Evolutionary conservation across 2,329 filamentous ascomycete genomes (phyloP), one percentile per base, ranked within the genome.

Genomic region (Diaporthe eres): DNA sequence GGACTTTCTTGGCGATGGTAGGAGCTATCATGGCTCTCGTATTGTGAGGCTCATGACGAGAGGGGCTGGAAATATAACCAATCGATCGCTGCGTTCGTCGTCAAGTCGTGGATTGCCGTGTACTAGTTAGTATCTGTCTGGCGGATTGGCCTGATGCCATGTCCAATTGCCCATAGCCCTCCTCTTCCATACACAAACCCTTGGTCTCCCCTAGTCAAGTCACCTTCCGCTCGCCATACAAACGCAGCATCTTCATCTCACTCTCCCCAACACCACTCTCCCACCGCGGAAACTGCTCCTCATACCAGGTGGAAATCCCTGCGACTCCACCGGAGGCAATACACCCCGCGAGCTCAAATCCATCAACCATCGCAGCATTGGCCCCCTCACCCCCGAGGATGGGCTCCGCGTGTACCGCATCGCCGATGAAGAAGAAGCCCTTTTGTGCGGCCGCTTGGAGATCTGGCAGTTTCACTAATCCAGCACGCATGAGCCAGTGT

Each of bases 281-380:
- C 57, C 57, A 60, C 31, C 31, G 57, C 19, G 10, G 22, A n/a
- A 37, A 60, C 19, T n/a, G 57, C 31, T 39, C 10, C 57, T 39
- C 31, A 39, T 39, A 39, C 57, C 57, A 60, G 31, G 31, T 13
- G 57, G 31, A 60, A 58, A 60, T 60, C 31, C 57, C 19, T 2
- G 57, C 57, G 57, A 60, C 57, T 22, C 31, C 31, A 10, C 57
- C 2, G 10, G 57, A 60, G 31, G 57, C 57, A 39, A 60, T 60
- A 12, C 8, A 39, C 9, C 22, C 31, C 10, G 57, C 31, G 19
- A 60, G 57, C 22, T 39, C 31, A n/a, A 39, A n/a, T 10, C 57
- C 57, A n/a, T 60, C 57, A n/a, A 60, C 19, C 8, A 60, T 39
- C 34, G 31, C 34, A 60, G 57, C 31, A 60, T 60, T 60, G 31